Conservation (phyloP, 306 rosid genomes). For the Arachis stenosperma region DNA sequence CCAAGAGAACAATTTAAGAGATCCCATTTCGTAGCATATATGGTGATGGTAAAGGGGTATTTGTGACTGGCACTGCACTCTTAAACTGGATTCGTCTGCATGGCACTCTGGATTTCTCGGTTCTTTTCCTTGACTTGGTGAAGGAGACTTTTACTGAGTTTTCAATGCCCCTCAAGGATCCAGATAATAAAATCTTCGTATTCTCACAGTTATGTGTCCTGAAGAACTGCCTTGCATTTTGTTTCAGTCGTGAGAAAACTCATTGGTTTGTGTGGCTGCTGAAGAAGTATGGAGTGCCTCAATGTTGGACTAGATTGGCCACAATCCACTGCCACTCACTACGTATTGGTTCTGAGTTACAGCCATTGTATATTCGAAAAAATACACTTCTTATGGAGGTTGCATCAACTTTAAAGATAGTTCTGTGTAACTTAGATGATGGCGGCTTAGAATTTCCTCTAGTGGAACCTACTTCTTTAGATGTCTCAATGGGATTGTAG, state of each 20-base stretch:
- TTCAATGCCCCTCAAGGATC: too few species aligned
- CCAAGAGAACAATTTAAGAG: not conserved
- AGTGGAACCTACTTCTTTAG: too few species aligned
- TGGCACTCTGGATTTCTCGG: not conserved
- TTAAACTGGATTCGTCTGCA: slow-evolving; percentile 7
- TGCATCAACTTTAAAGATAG: not conserved
- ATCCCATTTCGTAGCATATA: not conserved
- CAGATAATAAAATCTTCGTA: too few species aligned
- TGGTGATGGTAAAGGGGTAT: not conserved
- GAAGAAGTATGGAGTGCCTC: slow-evolving; percentile 23
- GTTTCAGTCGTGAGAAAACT: too few species aligned
- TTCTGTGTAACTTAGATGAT: not conserved
- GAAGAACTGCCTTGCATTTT: too few species aligned
- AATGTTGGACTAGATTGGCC: slow-evolving; percentile 37
- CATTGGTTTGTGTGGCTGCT: slow-evolving; percentile 6
- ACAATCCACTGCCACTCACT: not conserved
- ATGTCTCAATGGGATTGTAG: too few species aligned
- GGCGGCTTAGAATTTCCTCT: not conserved
- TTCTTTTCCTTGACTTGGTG: too few species aligned
- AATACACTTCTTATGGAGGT: not conserved
- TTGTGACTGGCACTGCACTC: not conserved
- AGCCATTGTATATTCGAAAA: not conserved
- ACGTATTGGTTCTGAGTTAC: not conserved
- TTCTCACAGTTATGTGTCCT: too few species aligned
- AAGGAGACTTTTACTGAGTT: too few species aligned